A percentile compares a stretch with the other conserved stretches of the same genome.
These are phyloP conservation scores for Amanita pallidorosea DNA, from an alignment of 768 basidiomycete species.

Conservation along the genomic window DNA sequence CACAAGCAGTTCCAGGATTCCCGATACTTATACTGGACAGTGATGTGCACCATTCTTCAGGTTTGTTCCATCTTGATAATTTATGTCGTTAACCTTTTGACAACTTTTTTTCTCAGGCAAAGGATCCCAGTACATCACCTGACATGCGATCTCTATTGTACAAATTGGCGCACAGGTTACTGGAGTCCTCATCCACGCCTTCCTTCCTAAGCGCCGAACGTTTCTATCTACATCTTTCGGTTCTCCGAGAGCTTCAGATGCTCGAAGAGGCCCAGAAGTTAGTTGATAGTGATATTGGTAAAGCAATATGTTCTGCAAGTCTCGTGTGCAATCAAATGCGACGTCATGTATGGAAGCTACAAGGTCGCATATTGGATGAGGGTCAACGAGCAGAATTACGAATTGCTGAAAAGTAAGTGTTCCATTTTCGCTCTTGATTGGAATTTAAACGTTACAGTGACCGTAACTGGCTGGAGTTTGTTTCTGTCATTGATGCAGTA, in stretches of 20 bases:
- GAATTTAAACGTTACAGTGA: slow-evolving; percentile 32
- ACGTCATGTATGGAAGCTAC: slow-evolving; percentile 54
- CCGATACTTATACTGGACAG: slow-evolving; percentile 75
- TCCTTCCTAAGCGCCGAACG: slow-evolving; percentile 62
- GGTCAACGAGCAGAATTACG: slow-evolving; percentile 46
- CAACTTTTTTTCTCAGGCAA: slow-evolving; percentile 43
- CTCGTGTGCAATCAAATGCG: slow-evolving; percentile 68
- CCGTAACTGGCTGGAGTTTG: slow-evolving; percentile 81
- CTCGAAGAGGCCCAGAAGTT: slow-evolving; percentile 63
- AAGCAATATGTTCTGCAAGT: slow-evolving; percentile 56
- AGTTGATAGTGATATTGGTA: slow-evolving; percentile 59
- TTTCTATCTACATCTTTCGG: slow-evolving; percentile 63
- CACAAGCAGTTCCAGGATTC: slow-evolving; percentile 78
- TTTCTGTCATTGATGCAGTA: slow-evolving; percentile 60
- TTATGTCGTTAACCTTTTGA: neutral
- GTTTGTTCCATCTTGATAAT: slow-evolving; percentile 19
- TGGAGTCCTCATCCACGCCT: slow-evolving; percentile 51
- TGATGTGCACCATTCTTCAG: slow-evolving; percentile 74
- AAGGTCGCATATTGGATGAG: slow-evolving; percentile 51
- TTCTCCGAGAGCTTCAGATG: slow-evolving; percentile 58
- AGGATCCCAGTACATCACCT: slow-evolving; percentile 49
- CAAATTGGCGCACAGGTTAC: slow-evolving; percentile 67
- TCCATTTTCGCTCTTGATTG: neutral
- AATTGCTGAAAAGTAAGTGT: slow-evolving; percentile 48
- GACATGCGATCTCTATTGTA: slow-evolving; percentile 59